Evolutionary conservation across 208 protist species (phyloP).

Genomic region (Leishmania martiniquensis): DNA sequence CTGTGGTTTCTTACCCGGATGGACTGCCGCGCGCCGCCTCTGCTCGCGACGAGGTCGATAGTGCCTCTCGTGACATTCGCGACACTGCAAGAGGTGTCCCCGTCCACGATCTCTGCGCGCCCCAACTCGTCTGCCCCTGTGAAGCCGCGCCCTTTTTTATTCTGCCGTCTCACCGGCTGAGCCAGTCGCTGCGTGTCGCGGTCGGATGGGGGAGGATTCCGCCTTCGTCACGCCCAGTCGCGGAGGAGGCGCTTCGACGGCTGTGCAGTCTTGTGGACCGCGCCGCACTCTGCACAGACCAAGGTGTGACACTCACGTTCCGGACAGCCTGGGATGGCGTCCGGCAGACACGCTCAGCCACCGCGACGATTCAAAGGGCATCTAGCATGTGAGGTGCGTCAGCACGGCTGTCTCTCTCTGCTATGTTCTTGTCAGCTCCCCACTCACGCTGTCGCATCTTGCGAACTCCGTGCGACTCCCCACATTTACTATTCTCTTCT

Average conservation of each 20-base stretch:
- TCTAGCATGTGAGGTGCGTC: slow-evolving; percentile 8
- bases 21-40: background rate
- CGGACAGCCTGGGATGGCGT: background rate
- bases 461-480: background rate
- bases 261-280: slow-evolving; percentile 1
- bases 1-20: slow-evolving; percentile 13
- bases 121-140: background rate
- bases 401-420: background rate
- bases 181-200: slow-evolving; percentile 2
- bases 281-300: background rate
- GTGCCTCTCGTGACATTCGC: background rate
- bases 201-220: slow-evolving; percentile 5
- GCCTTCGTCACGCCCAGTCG: slow-evolving; percentile 4
- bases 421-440: background rate
- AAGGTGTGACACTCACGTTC: background rate
- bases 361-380: slow-evolving; percentile 4
- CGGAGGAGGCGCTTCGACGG: background rate
- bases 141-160: slow-evolving; percentile 9
- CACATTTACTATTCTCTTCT: background rate
- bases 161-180: slow-evolving; percentile 8
- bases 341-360: background rate
- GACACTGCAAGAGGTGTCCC: background rate
- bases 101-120: background rate
- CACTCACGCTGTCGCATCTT: background rate
- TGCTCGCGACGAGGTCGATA: background rate